phyloP scores from a whole-genome alignment of 106 monocot genomes.

The Ottelia alismoides region DNA sequence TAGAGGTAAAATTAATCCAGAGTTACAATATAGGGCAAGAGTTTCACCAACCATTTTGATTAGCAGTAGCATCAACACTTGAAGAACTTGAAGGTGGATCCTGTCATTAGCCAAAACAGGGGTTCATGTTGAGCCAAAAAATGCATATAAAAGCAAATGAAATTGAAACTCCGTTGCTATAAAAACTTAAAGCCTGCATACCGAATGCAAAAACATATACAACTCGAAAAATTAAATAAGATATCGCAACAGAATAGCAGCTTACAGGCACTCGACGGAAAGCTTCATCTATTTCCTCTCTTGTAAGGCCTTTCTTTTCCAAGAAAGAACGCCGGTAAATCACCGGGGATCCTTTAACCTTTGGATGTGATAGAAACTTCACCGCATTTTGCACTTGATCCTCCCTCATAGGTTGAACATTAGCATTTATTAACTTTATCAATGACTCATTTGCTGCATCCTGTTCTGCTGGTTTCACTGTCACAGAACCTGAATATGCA shows the following conservation, averaged over 20 bases:
- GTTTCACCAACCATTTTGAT: constrained; percentile 59
- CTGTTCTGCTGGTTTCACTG: constrained; percentile 8
- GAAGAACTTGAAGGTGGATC: constrained; percentile 70
- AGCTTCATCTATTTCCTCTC: constrained; percentile 98
- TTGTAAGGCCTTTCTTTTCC: constrained; percentile 88
- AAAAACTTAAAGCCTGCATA: background rate
- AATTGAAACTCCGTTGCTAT: background rate
- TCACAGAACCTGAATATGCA: constrained; percentile 17
- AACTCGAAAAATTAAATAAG: too few relatives aligned
- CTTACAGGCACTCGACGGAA: constrained; percentile 96
- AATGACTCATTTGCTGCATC: constrained; percentile 25
- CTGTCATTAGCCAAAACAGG: constrained; percentile 17
- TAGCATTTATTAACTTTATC: constrained; percentile 24
- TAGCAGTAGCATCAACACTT: constrained; percentile 24
- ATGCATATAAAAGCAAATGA: background rate
- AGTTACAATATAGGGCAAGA: too few relatives aligned
- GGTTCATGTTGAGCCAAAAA: background rate
- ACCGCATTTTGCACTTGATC: constrained; percentile 98
- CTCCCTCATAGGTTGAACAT: constrained; percentile 60
- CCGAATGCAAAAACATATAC: background rate
- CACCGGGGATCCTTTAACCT: constrained; percentile 79
- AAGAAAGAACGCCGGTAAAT: constrained; percentile 85
- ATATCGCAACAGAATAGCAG: too few relatives aligned
- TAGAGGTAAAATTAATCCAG: too few relatives aligned
- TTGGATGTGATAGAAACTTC: constrained; percentile 90